These are phyloP conservation scores for Malassezia globosa DNA, from an alignment of 1,284 basidiomycete species.

Conservation along the genomic window DNA sequence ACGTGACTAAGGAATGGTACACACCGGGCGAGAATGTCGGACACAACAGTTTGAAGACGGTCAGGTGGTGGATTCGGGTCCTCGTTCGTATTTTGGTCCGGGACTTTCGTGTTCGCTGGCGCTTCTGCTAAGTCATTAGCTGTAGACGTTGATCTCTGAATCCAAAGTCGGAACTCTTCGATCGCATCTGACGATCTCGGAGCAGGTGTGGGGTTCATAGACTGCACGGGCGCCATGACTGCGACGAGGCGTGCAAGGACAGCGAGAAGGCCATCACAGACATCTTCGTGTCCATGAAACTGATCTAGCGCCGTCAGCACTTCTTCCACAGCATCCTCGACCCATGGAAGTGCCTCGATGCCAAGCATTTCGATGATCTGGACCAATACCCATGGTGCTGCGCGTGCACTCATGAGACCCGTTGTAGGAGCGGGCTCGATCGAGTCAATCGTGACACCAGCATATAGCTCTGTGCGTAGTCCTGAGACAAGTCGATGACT, in stretches of 20 bases:
- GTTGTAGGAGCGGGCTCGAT: not conserved
- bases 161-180: not conserved
- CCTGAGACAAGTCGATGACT: constrained; percentile 31
- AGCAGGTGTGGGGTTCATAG: not conserved
- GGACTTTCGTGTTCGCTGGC: not conserved
- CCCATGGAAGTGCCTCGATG: constrained; percentile 31
- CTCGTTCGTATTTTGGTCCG: not conserved
- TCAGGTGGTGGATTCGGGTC: constrained; percentile 8
- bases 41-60: constrained; percentile 8
- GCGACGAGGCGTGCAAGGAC: constrained; percentile 35
- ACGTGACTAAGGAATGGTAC: constrained; percentile 19
- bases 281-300: constrained; percentile 30
- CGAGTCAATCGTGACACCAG: constrained; percentile 1
- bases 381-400: constrained; percentile 42
- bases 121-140: not conserved
- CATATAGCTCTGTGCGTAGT: constrained; percentile 21
- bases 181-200: not conserved
- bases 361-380: constrained; percentile 40
- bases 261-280: constrained; percentile 30
- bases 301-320: constrained; percentile 41
- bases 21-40: constrained; percentile 18
- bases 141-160: not conserved
- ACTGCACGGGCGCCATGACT: constrained; percentile 22
- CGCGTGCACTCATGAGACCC: constrained; percentile 26
- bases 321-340: constrained; percentile 45